Evolutionary conservation across 148 eudicot species (phyloP).

Genomic region (Fallopia convolvulus): DNA sequence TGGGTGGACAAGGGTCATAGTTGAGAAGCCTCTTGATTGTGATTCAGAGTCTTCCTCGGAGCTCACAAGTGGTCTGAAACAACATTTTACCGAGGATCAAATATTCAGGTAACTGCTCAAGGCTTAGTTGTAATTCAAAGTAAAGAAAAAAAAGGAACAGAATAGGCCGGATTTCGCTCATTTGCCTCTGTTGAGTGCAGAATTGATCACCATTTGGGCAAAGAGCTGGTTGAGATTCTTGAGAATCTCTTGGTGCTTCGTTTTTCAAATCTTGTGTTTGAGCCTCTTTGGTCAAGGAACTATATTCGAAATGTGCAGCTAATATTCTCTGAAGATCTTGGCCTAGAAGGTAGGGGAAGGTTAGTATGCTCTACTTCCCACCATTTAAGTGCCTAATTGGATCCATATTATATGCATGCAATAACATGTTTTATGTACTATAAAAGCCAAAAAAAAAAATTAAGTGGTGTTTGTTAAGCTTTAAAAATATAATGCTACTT

Average conservation of each 20-base stretch:
- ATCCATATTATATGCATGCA: too few species aligned
- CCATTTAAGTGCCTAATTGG: neutral
- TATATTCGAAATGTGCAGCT: conserved; percentile 33
- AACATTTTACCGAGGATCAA: conserved; percentile 15
- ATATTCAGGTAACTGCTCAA: conserved; percentile 15
- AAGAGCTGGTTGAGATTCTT: conserved; percentile 35
- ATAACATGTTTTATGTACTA: too few species aligned
- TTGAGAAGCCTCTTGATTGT: conserved; percentile 36
- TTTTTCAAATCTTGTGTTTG: conserved; percentile 34
- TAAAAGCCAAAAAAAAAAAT: too few species aligned
- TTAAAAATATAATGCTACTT: too few species aligned
- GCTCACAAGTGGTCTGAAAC: conserved; percentile 17
- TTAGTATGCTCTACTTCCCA: neutral
- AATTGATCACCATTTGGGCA: conserved; percentile 37
- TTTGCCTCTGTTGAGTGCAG: conserved; percentile 14
- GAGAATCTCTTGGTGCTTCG: conserved; percentile 37
- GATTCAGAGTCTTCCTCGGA: conserved; percentile 21
- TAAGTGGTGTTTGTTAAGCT: too few species aligned
- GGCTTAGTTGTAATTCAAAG: neutral
- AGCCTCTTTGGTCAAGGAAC: conserved; percentile 32
- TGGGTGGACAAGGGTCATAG: conserved; percentile 35
- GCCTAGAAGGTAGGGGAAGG: conserved; percentile 14
- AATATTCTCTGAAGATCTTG: conserved; percentile 18
- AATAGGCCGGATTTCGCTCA: neutral
- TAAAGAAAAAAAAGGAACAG: neutral